Evolutionary conservation across 78 protist genomes (phyloP).

Genomic region (Carpediemonas membranifera): DNA sequence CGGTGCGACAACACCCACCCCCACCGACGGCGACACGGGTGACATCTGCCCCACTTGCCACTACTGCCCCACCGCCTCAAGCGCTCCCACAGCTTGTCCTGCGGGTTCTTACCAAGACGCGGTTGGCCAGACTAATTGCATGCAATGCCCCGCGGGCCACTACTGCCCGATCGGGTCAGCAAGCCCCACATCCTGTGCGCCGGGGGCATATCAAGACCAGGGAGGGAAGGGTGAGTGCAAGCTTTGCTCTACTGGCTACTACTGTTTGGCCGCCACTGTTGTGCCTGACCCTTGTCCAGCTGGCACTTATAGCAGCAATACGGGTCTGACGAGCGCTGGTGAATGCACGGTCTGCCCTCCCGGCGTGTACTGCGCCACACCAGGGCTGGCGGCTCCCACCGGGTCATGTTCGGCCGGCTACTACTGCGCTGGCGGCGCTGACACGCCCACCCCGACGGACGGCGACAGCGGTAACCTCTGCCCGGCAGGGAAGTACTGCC

Average conservation of each 20-base stretch:
- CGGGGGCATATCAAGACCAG: background rate
- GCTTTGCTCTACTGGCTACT: conserved; percentile 26
- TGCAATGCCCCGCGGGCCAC: conserved; percentile 14
- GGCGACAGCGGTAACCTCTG: background rate
- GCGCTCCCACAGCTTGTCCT: background rate
- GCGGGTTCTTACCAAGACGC: background rate
- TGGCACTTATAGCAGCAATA: background rate
- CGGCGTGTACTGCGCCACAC: conserved; percentile 23
- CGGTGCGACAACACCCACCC: background rate
- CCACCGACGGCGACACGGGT: background rate
- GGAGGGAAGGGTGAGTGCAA: background rate
- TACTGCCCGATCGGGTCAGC: background rate
- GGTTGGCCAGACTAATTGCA: conserved; percentile 13
- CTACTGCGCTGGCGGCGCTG: conserved; percentile 6
- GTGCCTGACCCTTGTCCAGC: background rate
- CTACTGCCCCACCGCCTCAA: background rate
- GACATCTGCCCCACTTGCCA: background rate
- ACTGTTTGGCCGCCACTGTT: conserved; percentile 19
- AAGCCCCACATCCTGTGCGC: background rate
- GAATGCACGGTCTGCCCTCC: conserved; percentile 18
- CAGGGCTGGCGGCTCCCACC: background rate
- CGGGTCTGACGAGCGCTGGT: background rate
- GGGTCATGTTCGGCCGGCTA: conserved; percentile 12
- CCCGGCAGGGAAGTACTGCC: conserved; percentile 12
- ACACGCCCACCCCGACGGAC: background rate